Percentiles rank a stretch among this genome's conserved stretches.
Conservation (phyloP, 306 rosid genomes). For the Quercus alba region DNA sequence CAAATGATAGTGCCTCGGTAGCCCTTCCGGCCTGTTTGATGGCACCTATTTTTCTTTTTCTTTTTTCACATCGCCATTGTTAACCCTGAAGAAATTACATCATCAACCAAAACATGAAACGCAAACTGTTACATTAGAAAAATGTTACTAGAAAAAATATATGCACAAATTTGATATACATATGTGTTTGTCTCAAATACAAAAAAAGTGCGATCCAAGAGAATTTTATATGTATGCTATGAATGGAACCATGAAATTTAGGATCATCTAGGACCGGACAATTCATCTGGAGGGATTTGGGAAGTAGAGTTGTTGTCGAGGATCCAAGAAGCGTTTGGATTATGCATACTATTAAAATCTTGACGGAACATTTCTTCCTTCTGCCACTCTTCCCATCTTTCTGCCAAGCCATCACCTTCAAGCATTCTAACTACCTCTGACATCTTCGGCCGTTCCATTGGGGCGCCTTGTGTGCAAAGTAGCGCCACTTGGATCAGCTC, state of each 20-base stretch:
- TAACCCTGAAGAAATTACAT: constrained; percentile 35
- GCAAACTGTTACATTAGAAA: constrained; percentile 29
- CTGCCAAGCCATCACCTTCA: constrained; percentile 88
- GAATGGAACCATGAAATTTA: not conserved
- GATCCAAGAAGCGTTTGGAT: constrained; percentile 61
- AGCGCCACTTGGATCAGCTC: constrained; percentile 83
- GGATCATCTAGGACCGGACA: constrained; percentile 85
- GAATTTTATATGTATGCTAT: constrained; percentile 18
- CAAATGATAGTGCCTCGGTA: constrained; percentile 29
- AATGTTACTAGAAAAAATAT: constrained; percentile 35
- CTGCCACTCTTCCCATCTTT: constrained; percentile 95
- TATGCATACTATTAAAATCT: constrained; percentile 42
- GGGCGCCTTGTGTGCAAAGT: constrained; percentile 79
- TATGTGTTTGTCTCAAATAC: constrained; percentile 10
- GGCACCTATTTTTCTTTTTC: not conserved
- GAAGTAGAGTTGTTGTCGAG: constrained; percentile 56
- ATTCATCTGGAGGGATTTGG: constrained; percentile 66
- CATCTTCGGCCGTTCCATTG: constrained; percentile 89
- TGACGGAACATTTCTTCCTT: constrained; percentile 71
- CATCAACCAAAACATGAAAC: constrained; percentile 27
- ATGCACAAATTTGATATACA: constrained; percentile 55
- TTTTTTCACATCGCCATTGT: constrained; percentile 32
- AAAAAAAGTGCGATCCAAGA: constrained; percentile 26
- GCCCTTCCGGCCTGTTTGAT: constrained; percentile 29
- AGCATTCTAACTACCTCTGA: constrained; percentile 94